Evolutionary conservation across 2,329 filamentous ascomycete genomes (phyloP), one percentile per base, ranked within the genome.

Genomic region (Botrytis porri): DNA sequence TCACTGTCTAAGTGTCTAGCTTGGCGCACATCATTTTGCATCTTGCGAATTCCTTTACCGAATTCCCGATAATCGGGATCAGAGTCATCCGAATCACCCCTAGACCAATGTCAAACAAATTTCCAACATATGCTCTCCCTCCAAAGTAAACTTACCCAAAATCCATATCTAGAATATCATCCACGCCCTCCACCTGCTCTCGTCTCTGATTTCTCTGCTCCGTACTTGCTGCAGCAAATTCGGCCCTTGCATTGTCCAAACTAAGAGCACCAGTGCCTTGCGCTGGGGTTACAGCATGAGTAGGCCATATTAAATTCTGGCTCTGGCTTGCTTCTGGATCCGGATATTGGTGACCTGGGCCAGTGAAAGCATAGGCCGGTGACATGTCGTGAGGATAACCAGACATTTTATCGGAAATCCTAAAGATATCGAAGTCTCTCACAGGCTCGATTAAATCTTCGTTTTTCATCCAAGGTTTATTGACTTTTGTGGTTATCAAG

Each of bases 51-150:
- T 60, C 82, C 80, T 51, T 81, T 81, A 69, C 81, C 80, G 25
- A 84, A 81, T 67, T 84, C 82, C 18, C 80, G 80, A 64, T 82
- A 82, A 74, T 85, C 84, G 14, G 83, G 84, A 75, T 84, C 83
- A 29, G 80, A 81, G 67, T 83, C 81, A 54, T 60, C 71, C 71
- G 35, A 64, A 48, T 69, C 75, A 75, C 41, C 29, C 60, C 35
- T 67, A 63, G 4, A 61, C 70, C 35, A 73, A 48, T 29, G 64
- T 54, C 35, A 63, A 54, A 29, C 14, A 4, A 25, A 29, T 63
- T 22, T 41, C 18, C 8, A 22, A 59, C 35, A 41, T 29, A 32
- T 0, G 4, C 6, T 16, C 3, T 41, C 16, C 32, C 0, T n/a
- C 48, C n/a, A 29, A 59, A 22, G 29, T 35, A 16, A 51, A 63